These are phyloP conservation scores for Stephania yunnanensis DNA, from an alignment of 164 flowering plant genomes.

Conservation along the genomic window DNA sequence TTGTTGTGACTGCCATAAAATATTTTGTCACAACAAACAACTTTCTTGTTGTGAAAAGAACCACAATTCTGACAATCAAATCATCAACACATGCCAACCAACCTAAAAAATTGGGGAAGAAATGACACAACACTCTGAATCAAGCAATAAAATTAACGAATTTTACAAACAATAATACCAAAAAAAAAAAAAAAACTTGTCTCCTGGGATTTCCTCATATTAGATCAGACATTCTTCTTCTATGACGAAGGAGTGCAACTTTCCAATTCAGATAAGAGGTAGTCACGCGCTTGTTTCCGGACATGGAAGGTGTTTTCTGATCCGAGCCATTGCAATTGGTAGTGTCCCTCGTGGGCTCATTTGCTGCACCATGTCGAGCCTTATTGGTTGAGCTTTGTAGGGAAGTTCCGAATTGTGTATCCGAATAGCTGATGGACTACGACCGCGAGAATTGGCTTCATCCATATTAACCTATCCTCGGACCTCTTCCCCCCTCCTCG, in stretches of 20 bases:
- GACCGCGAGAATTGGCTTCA: slow-evolving; percentile 35
- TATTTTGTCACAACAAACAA: too few relatives aligned
- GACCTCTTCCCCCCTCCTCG: slow-evolving; percentile 26
- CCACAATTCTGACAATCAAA: not conserved
- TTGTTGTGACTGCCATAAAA: too few relatives aligned
- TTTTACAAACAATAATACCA: slow-evolving; percentile 9
- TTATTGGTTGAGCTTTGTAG: slow-evolving; percentile 29
- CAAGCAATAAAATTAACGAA: not conserved
- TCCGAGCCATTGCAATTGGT: slow-evolving; percentile 24
- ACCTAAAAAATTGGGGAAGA: not conserved
- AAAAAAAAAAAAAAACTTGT: not conserved
- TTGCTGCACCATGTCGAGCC: slow-evolving; percentile 26
- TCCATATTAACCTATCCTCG: slow-evolving; percentile 29
- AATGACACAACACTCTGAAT: slow-evolving; percentile 1
- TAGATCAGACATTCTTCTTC: slow-evolving; percentile 65
- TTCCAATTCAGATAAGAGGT: slow-evolving; percentile 41
- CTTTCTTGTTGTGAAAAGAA: not conserved
- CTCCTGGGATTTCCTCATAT: slow-evolving; percentile 15
- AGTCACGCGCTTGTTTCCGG: slow-evolving; percentile 34
- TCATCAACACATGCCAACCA: slow-evolving; percentile 13
- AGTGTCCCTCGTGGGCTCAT: slow-evolving; percentile 17
- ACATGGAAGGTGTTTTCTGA: slow-evolving; percentile 17
- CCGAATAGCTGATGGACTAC: slow-evolving; percentile 51
- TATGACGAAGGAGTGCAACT: slow-evolving; percentile 32
- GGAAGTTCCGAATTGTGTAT: slow-evolving; percentile 32